Percentiles rank a stretch among this genome's conserved stretches.
Evolutionary conservation across 192 early-diverging fungal species (phyloP).

Genomic region (Funneliformis geosporum): DNA sequence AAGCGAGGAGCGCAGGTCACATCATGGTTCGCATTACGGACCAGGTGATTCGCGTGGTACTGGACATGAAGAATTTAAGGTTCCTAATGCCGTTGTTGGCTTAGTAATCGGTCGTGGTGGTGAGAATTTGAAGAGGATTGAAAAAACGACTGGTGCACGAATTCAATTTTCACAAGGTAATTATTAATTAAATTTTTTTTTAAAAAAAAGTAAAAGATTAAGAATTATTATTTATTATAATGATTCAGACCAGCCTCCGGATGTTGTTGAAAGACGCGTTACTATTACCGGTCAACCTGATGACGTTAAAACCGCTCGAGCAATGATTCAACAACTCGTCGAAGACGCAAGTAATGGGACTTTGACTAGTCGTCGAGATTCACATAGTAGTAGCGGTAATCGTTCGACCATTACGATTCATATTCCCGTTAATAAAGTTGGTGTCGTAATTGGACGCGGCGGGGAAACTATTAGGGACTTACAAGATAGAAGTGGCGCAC

Average conservation of each 20-base stretch:
- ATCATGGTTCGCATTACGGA: conserved; percentile 35
- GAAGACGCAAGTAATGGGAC: conserved; percentile 33
- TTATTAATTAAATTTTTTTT: background rate
- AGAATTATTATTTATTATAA: background rate
- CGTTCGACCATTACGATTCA: conserved; percentile 51
- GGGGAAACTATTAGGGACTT: conserved; percentile 78
- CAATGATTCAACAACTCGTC: conserved; percentile 54
- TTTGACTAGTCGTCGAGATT: conserved; percentile 26
- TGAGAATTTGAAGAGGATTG: conserved; percentile 76
- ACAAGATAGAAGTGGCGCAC: conserved; percentile 65
- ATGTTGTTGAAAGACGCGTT: conserved; percentile 51
- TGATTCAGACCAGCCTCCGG: conserved; percentile 42
- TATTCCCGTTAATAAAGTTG: conserved; percentile 71
- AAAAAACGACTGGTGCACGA: conserved; percentile 67
- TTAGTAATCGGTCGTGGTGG: conserved; percentile 81
- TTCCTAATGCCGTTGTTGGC: conserved; percentile 70
- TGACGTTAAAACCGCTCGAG: conserved; percentile 51
- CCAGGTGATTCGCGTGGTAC: conserved; percentile 35
- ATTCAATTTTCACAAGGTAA: conserved; percentile 70
- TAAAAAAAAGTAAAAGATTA: background rate
- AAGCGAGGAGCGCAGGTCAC: conserved; percentile 39
- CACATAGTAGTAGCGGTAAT: conserved; percentile 34
- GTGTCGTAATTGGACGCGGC: conserved; percentile 79
- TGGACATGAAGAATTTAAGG: conserved; percentile 55
- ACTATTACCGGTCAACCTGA: conserved; percentile 50